A percentile compares a stretch with the other conserved stretches of the same genome.
phyloP scores from a whole-genome alignment of 2,329 filamentous ascomycete genomes.

The Penicillium sp. region DNA sequence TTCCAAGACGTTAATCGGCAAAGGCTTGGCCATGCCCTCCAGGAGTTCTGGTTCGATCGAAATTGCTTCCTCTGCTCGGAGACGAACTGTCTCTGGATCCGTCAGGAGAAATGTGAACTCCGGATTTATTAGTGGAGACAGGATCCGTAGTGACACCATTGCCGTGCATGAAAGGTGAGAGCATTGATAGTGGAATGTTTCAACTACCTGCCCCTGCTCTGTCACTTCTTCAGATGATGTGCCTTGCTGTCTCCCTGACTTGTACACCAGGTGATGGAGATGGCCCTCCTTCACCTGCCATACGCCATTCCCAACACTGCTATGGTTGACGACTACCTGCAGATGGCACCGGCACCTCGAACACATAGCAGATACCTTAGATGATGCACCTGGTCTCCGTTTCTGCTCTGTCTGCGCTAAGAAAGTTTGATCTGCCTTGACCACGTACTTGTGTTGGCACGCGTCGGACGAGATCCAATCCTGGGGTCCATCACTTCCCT shows the following conservation, averaged over 20 bases:
- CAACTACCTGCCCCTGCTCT: slow-evolving; percentile 33
- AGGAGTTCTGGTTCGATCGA: slow-evolving; percentile 50
- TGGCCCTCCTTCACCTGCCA: slow-evolving; percentile 46
- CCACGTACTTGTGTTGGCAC: slow-evolving; percentile 57
- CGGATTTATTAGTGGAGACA: slow-evolving; percentile 49
- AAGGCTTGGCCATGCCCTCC: slow-evolving; percentile 49
- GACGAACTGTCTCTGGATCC: slow-evolving; percentile 49
- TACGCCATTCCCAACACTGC: slow-evolving; percentile 41
- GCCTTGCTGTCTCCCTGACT: slow-evolving; percentile 30
- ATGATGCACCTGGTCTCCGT: slow-evolving; percentile 43
- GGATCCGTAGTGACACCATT: slow-evolving; percentile 49
- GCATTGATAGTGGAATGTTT: slow-evolving; percentile 54
- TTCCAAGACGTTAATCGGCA: slow-evolving; percentile 51
- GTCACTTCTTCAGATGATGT: slow-evolving; percentile 20
- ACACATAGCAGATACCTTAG: slow-evolving; percentile 58
- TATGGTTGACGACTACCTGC: slow-evolving; percentile 53
- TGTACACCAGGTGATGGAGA: slow-evolving; percentile 58
- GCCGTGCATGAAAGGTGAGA: slow-evolving; percentile 54
- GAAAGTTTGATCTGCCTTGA: slow-evolving; percentile 53
- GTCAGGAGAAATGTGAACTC: slow-evolving; percentile 50
- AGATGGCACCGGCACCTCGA: slow-evolving; percentile 58
- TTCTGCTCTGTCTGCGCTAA: slow-evolving; percentile 40
- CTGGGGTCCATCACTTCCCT: slow-evolving; percentile 31
- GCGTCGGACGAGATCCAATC: slow-evolving; percentile 39
- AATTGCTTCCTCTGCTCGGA: slow-evolving; percentile 51